A percentile compares a stretch with the other conserved stretches of the same genome.
Evolutionary conservation across 2,329 filamentous ascomycete species (phyloP).

Genomic region (Fusarium chaquense): DNA sequence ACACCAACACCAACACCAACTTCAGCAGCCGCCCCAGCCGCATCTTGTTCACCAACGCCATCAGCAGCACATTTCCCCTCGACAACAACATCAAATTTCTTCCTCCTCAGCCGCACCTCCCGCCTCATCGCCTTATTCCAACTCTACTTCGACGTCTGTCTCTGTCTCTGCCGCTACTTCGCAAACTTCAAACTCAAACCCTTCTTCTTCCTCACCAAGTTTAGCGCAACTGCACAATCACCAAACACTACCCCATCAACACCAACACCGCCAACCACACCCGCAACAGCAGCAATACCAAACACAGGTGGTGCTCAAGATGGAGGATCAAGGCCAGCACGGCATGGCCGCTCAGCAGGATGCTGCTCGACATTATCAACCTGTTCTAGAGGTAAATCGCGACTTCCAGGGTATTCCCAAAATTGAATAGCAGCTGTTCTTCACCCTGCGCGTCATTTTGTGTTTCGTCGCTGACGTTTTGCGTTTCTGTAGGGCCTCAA

Average conservation of each 20-base stretch:
- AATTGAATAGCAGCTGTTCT: conserved; percentile 1
- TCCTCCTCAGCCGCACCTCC: conserved; percentile 29
- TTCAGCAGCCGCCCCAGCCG: conserved; percentile 3
- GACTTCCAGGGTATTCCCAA: neutral
- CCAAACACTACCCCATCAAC: conserved; percentile 30
- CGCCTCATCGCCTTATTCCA: conserved; percentile 33
- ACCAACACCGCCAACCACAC: neutral
- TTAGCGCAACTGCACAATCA: conserved; percentile 36
- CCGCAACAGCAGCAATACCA: conserved; percentile 24
- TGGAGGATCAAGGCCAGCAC: conserved; percentile 54
- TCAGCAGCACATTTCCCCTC: conserved; percentile 15
- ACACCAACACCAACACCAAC: neutral
- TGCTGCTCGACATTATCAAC: conserved; percentile 69
- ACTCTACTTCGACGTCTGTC: conserved; percentile 8
- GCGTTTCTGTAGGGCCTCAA: conserved; percentile 75
- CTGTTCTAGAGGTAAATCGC: conserved; percentile 65
- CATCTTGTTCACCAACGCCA: conserved; percentile 31
- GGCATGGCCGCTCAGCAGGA: conserved; percentile 70
- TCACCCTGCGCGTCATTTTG: conserved; percentile 20
- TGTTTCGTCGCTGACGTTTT: conserved; percentile 31
- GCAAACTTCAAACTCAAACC: conserved; percentile 31
- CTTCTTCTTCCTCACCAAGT: conserved; percentile 37
- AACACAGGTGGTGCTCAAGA: conserved; percentile 42
- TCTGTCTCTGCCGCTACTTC: conserved; percentile 2
- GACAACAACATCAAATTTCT: conserved; percentile 35